These are phyloP conservation scores for Mycena epipterygia DNA, from an alignment of 768 basidiomycete species.

Conservation along the genomic window DNA sequence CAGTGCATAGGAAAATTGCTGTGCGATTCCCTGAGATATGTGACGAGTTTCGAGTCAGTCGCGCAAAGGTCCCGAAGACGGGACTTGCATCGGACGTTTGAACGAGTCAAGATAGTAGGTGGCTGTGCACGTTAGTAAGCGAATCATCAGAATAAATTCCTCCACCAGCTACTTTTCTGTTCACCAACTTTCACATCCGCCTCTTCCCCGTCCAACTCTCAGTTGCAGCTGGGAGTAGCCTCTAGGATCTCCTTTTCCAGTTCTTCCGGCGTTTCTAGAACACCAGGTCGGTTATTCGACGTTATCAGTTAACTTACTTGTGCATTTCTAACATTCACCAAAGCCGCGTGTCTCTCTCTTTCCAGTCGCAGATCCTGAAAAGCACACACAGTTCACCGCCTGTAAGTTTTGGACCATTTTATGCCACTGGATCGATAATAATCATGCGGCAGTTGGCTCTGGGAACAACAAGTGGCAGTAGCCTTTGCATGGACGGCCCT, in stretches of 20 bases:
- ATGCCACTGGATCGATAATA: background rate
- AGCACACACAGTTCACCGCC: background rate
- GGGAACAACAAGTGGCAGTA: conserved; percentile 16
- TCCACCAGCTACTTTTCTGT: too few species aligned
- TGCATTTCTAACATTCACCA: background rate
- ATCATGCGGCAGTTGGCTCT: conserved; percentile 8
- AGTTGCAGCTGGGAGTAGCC: background rate
- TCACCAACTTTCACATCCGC: background rate
- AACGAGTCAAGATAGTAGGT: too few species aligned
- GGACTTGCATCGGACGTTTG: too few species aligned
- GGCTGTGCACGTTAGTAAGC: too few species aligned
- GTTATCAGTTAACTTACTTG: background rate
- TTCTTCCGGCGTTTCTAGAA: background rate
- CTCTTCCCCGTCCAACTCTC: background rate
- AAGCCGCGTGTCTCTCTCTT: background rate
- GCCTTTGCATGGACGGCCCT: conserved; percentile 33
- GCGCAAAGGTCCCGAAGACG: too few species aligned
- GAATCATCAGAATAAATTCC: too few species aligned
- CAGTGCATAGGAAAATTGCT: too few species aligned
- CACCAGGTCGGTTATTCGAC: background rate
- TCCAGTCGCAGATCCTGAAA: background rate
- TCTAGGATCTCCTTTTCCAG: background rate
- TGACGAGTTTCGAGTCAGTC: too few species aligned
- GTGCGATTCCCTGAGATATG: too few species aligned
- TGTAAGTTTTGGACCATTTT: background rate